phyloP scores from a whole-genome alignment of 768 basidiomycete species.

The Russula emetica region DNA sequence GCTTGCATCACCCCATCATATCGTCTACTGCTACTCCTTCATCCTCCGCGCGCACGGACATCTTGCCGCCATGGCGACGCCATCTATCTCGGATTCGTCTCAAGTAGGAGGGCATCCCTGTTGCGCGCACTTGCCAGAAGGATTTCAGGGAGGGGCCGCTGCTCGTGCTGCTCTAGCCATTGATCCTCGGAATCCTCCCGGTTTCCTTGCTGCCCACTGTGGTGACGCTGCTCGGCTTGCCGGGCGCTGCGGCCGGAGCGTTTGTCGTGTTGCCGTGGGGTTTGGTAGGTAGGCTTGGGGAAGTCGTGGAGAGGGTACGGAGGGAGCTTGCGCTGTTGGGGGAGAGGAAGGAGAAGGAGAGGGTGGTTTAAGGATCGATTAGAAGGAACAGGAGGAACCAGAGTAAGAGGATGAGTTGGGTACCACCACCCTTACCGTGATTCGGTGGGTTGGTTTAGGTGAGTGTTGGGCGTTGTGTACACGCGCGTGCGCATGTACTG shows the following conservation, averaged over 20 bases:
- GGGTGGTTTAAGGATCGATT: background rate
- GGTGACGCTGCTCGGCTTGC: too few species aligned
- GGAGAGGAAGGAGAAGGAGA: too few species aligned
- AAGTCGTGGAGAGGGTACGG: too few species aligned
- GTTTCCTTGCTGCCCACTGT: conserved; percentile 43
- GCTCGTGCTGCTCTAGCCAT: conserved; percentile 58
- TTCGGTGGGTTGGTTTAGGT: background rate
- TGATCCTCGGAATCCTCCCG: conserved; percentile 56
- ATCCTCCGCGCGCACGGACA: conserved; percentile 28
- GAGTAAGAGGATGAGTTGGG: too few species aligned
- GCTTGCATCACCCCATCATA: background rate
- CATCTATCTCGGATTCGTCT: conserved; percentile 57
- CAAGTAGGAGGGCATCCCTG: conserved; percentile 49
- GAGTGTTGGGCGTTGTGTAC: conserved; percentile 6
- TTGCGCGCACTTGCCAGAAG: conserved; percentile 32
- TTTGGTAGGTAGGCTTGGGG: conserved; percentile 7
- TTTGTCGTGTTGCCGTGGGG: conserved; percentile 25
- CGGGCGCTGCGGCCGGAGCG: conserved; percentile 33
- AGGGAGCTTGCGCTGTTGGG: too few species aligned
- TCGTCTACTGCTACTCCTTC: background rate
- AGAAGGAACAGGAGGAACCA: background rate
- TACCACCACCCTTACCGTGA: too few species aligned
- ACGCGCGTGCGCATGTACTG: background rate
- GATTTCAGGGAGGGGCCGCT: too few species aligned
- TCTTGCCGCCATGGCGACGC: conserved; percentile 31